A percentile compares a stretch with the other conserved stretches of the same genome.
These are phyloP conservation scores for Inga leiocalycina DNA, from an alignment of 306 rosid species.

Conservation along the genomic window DNA sequence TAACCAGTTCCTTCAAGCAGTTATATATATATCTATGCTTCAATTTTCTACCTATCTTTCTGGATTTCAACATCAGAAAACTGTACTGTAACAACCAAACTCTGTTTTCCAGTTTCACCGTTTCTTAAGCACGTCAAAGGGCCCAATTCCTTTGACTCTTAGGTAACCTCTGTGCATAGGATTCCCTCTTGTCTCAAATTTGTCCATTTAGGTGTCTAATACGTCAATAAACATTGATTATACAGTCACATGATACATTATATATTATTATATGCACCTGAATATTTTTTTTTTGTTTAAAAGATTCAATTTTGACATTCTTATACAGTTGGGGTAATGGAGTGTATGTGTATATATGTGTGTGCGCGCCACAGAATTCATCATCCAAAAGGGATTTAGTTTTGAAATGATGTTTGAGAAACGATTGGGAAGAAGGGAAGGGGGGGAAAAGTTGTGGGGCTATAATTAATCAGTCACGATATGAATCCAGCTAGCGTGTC, in stretches of 20 bases:
- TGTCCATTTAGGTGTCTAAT: background rate
- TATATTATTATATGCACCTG: background rate
- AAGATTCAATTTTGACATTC: background rate
- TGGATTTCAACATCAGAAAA: conserved; percentile 37
- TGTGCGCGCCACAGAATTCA: background rate
- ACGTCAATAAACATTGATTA: background rate
- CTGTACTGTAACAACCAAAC: conserved; percentile 23
- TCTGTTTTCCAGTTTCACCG: conserved; percentile 35
- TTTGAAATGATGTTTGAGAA: background rate
- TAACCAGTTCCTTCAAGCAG: conserved; percentile 30
- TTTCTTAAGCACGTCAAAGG: conserved; percentile 48
- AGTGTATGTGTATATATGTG: background rate
- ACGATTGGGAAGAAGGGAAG: background rate
- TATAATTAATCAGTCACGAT: background rate
- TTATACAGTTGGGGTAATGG: background rate
- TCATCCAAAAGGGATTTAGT: background rate
- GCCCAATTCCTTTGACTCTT: conserved; percentile 49
- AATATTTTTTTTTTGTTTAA: background rate
- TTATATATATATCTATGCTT: background rate
- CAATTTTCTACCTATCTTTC: conserved; percentile 32
- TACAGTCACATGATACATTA: background rate
- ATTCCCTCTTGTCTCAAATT: conserved; percentile 42
- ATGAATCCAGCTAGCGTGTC: conserved; percentile 22
- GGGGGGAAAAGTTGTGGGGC: background rate
- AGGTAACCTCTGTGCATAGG: conserved; percentile 29